A percentile compares a stretch with the other conserved stretches of the same genome.
Evolutionary conservation across 169 alveolate genomes (phyloP).

Genomic region (Cystoisospora suis): DNA sequence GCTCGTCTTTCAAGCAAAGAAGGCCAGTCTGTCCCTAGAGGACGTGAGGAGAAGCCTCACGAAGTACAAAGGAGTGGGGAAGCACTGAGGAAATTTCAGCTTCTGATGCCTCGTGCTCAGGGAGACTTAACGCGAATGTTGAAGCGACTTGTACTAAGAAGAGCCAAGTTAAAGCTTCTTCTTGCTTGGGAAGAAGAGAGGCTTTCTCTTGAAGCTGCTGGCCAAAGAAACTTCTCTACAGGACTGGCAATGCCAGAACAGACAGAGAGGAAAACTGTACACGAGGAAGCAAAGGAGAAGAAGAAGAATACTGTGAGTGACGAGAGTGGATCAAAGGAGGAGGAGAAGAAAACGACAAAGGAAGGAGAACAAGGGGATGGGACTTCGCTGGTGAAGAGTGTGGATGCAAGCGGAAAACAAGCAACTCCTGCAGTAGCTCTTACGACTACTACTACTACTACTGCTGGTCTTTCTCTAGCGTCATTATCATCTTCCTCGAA

Average conservation of each 20-base stretch:
- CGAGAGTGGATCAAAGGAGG: neutral
- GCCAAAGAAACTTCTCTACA: too few relatives aligned
- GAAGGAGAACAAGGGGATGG: neutral
- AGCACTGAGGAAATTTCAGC: conserved; percentile 32
- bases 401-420: neutral
- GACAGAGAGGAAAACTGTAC: neutral
- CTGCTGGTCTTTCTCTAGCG: neutral
- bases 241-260: neutral
- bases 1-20: too few relatives aligned
- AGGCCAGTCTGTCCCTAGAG: too few relatives aligned
- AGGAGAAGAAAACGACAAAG: neutral
- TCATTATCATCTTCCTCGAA: neutral
- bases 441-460: neutral
- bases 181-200: conserved; percentile 41
- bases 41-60: neutral
- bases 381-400: neutral
- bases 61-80: neutral
- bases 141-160: conserved; percentile 25
- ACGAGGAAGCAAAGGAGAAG: neutral
- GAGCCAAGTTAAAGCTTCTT: conserved; percentile 32
- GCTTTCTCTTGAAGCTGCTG: too few relatives aligned
- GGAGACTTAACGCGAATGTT: conserved; percentile 41
- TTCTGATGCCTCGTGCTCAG: conserved; percentile 44
- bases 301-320: neutral
- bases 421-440: neutral